Conservation (phyloP, 805 yeast species). For the Candida sphagnicola region DNA sequence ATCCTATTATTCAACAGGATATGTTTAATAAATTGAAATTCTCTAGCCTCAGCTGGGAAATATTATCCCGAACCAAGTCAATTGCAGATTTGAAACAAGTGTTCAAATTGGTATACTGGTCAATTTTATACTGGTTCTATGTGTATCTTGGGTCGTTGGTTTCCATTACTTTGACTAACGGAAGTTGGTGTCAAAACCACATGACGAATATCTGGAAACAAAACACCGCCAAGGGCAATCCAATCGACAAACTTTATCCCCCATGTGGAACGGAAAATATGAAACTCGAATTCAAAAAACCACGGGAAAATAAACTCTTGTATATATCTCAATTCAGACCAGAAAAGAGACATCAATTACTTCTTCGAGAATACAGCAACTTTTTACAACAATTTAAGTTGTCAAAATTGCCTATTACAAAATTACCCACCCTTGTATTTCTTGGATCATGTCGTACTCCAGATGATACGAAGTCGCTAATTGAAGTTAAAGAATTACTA, state of each 20-base stretch:
- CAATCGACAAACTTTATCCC: conserved; percentile 64
- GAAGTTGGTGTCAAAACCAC: conserved; percentile 89
- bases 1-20: conserved; percentile 84
- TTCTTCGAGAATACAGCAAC: conserved; percentile 58
- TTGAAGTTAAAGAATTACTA: conserved; percentile 39
- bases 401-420: neutral
- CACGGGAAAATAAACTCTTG: conserved; percentile 41
- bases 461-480: conserved; percentile 60
- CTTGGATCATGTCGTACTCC: conserved; percentile 81
- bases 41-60: conserved; percentile 11
- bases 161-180: conserved; percentile 68
- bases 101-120: conserved; percentile 66
- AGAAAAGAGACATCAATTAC: conserved; percentile 82
- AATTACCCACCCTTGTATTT: conserved; percentile 57
- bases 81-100: conserved; percentile 28
- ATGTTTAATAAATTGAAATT: conserved; percentile 66
- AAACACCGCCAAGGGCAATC: conserved; percentile 20
- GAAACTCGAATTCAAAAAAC: conserved; percentile 9
- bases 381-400: conserved; percentile 34
- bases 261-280: conserved; percentile 75
- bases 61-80: neutral
- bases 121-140: conserved; percentile 58
- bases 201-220: conserved; percentile 60
- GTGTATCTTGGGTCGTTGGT: conserved; percentile 63
- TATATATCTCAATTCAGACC: conserved; percentile 92